Evolutionary conservation across 148 eudicot genomes (phyloP).

Genomic region (Euryodendron excelsum): DNA sequence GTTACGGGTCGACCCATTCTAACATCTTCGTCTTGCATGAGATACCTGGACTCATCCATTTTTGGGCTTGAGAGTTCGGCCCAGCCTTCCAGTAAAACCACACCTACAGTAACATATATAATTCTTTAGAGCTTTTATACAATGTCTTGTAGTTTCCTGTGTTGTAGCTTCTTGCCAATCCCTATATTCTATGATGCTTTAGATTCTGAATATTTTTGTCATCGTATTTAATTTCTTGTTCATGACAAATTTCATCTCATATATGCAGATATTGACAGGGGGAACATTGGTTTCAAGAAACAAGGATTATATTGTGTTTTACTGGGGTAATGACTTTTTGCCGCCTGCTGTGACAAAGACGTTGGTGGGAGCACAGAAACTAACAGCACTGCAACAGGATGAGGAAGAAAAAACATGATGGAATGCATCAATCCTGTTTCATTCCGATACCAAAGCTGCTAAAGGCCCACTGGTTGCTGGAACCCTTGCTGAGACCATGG

Average conservation of each 20-base stretch:
- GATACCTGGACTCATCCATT: too few species aligned
- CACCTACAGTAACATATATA: too few species aligned
- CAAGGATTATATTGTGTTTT: conserved; percentile 87
- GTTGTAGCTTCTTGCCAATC: not conserved
- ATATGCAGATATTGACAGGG: conserved; percentile 76
- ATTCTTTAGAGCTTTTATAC: not conserved
- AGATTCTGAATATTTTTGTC: not conserved
- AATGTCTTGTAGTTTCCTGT: not conserved
- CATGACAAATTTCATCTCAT: conserved; percentile 8
- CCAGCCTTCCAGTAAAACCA: too few species aligned
- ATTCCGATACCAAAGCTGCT: conserved; percentile 30
- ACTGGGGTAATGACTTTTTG: conserved; percentile 92
- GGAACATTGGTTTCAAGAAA: conserved; percentile 86
- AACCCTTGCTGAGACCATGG: conserved; percentile 88
- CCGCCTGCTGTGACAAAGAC: conserved; percentile 65
- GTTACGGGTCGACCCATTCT: too few species aligned
- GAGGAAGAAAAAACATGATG: conserved; percentile 72
- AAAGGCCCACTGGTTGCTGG: conserved; percentile 74
- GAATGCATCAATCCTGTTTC: conserved; percentile 39
- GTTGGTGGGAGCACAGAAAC: conserved; percentile 60
- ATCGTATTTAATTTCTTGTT: not conserved
- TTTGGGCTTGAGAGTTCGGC: too few species aligned
- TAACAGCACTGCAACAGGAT: conserved; percentile 44
- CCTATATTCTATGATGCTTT: not conserved
- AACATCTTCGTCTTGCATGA: too few species aligned